A percentile compares a stretch with the other conserved stretches of the same genome.
Conservation (phyloP, 768 basidiomycete genomes). For the Rhizopogon vulgaris region DNA sequence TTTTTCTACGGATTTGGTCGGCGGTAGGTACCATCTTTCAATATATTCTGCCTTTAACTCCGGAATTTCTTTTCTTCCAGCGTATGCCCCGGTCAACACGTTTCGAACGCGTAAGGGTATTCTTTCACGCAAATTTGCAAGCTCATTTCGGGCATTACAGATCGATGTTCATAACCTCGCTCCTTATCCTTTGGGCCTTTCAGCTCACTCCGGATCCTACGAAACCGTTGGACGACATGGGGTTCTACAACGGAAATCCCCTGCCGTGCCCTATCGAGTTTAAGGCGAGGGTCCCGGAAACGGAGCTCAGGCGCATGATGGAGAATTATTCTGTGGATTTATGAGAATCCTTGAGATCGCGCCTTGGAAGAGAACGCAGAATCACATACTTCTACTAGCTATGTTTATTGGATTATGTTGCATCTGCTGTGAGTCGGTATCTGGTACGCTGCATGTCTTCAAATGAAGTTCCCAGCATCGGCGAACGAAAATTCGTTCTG, state of each 20-base stretch:
- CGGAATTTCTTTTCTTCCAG: slow-evolving; percentile 17
- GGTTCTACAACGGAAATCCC: slow-evolving; percentile 43
- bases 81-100: slow-evolving; percentile 54
- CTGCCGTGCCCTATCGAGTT: slow-evolving; percentile 48
- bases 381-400: too few species aligned
- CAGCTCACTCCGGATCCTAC: slow-evolving; percentile 39
- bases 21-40: background rate
- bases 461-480: too few species aligned
- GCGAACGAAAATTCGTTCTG: too few species aligned
- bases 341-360: too few species aligned
- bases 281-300: slow-evolving; percentile 30
- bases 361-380: too few species aligned
- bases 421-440: too few species aligned
- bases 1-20: too few species aligned
- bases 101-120: slow-evolving; percentile 34
- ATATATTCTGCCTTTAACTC: background rate
- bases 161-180: slow-evolving; percentile 55
- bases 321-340: background rate
- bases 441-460: too few species aligned
- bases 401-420: too few species aligned
- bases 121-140: background rate
- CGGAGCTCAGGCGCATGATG: background rate
- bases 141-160: slow-evolving; percentile 18
- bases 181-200: slow-evolving; percentile 55
- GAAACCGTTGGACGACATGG: slow-evolving; percentile 50